Base-by-base conservation (phyloP, 306 rosid genomes). In the Prosopis cineraria region DNA sequence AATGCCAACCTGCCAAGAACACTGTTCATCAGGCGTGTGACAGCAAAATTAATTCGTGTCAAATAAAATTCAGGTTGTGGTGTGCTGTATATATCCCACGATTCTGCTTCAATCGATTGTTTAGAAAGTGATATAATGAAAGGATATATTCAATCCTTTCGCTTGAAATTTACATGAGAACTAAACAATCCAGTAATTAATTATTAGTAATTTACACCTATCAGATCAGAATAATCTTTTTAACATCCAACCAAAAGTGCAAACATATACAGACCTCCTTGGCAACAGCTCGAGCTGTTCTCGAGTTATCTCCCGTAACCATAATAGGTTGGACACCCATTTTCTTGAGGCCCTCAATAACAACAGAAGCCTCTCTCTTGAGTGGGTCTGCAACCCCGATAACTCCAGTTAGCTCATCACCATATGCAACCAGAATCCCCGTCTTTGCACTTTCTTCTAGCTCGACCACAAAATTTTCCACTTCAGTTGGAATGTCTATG, bases 231-330 rank as follows among this genome's bases (percentile, higher is more conserved):
- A 68, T 12, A 50, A 65, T 31, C 30, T n/a, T 20, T 72, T 69
- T 56, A 73, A 68, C n/a, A 3, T 79, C 77, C 44, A 58, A 77
- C 7, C 13, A 41, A 77, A 68, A 75, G 19, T 14, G 44, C 2
- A 76, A 33, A 48, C 71, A 45, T 48, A 87, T 39, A 81, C 93
- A 33, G 27, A 93, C 98, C 98, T 95, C 97, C 79, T 84, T 91
- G 7, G 98, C 98, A 65, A 92, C 94, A 65, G 96, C 93, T 8
- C 44, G 84, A 78, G 99, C 99, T 3, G 99, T 93, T 90, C 99
- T 85, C 97, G 98, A 88, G 77, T 95, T 95, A 87, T 95, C 99
- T 58, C 99, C 99, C 2, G 99, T 95, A 73, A 95, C 99, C 97
- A 95, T 93, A 80, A 93, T 87, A 24, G 99, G 93, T 41, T 12